Percentiles rank a stretch among this genome's conserved stretches.
phyloP scores from a whole-genome alignment of 306 rosid genomes.

The Dryas drummondii region DNA sequence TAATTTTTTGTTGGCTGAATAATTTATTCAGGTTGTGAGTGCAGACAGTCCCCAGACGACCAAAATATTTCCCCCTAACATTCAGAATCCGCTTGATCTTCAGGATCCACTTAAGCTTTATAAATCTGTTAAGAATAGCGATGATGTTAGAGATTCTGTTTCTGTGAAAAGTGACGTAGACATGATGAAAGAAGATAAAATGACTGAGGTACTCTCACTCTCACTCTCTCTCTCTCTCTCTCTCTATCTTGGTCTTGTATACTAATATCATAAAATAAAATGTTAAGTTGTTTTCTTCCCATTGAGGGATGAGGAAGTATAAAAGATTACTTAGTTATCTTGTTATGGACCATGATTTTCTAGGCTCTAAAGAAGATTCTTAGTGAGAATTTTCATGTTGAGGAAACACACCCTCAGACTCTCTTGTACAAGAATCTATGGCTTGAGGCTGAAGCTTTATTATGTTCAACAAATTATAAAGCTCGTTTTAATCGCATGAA shows the following conservation, averaged over 20 bases:
- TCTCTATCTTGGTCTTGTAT: slow-evolving; percentile 7
- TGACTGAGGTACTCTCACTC: slow-evolving; percentile 57
- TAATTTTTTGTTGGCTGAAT: slow-evolving; percentile 10
- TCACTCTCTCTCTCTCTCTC: neutral
- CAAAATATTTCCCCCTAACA: slow-evolving; percentile 29
- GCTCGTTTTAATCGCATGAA: slow-evolving; percentile 72
- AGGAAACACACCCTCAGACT: slow-evolving; percentile 51
- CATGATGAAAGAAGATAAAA: slow-evolving; percentile 50
- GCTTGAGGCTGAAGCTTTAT: slow-evolving; percentile 96
- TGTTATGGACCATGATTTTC: slow-evolving; percentile 24
- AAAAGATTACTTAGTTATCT: slow-evolving; percentile 10
- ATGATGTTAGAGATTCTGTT: slow-evolving; percentile 31
- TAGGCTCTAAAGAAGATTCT: slow-evolving; percentile 79
- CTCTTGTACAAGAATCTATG: slow-evolving; percentile 75
- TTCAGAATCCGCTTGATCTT: slow-evolving; percentile 35
- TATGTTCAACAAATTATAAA: slow-evolving; percentile 63
- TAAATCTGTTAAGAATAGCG: slow-evolving; percentile 30
- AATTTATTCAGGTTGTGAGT: slow-evolving; percentile 41
- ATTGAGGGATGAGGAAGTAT: slow-evolving; percentile 12
- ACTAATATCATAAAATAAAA: neutral
- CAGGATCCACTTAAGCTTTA: slow-evolving; percentile 22
- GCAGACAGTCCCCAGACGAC: slow-evolving; percentile 32
- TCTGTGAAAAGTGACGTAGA: slow-evolving; percentile 36
- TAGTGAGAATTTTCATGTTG: slow-evolving; percentile 58
- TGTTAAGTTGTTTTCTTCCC: slow-evolving; percentile 6